Percentiles rank a stretch among this genome's conserved stretches.
These are phyloP conservation scores for Stellera chamaejasme DNA, from an alignment of 345 rosid species.

Conservation along the genomic window DNA sequence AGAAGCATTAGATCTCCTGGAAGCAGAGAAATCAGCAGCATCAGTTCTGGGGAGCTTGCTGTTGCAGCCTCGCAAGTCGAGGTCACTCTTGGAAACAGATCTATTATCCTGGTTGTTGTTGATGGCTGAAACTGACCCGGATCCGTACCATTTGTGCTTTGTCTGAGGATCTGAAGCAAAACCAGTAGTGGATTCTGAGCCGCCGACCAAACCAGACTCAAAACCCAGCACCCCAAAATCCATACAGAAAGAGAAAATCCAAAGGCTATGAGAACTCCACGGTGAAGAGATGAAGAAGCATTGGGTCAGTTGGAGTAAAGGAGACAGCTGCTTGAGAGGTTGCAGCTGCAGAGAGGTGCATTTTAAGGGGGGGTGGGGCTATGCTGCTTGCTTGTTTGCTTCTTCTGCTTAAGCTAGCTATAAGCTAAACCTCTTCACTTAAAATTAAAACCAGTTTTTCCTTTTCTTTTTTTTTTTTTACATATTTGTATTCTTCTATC, in stretches of 20 bases:
- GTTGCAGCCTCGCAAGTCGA: constrained; percentile 27
- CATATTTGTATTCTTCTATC: too few species aligned
- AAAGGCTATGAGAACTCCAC: too few species aligned
- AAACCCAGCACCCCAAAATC: constrained; percentile 43
- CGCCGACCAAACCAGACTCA: constrained; percentile 29
- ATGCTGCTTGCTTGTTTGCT: too few species aligned
- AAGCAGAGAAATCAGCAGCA: constrained; percentile 16
- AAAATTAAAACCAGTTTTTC: too few species aligned
- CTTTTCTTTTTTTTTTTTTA: too few species aligned
- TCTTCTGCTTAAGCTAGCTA: too few species aligned
- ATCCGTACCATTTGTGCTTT: constrained; percentile 22
- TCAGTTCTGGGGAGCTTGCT: constrained; percentile 30
- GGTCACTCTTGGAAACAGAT: constrained; percentile 40
- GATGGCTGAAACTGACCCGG: background rate
- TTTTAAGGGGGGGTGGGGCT: too few species aligned
- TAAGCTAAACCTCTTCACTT: too few species aligned
- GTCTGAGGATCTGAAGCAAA: constrained; percentile 9
- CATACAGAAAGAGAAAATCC: constrained; percentile 18
- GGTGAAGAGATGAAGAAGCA: too few species aligned
- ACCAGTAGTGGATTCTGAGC: constrained; percentile 14
- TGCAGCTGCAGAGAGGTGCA: too few species aligned
- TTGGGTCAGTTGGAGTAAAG: too few species aligned
- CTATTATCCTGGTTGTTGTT: constrained; percentile 24
- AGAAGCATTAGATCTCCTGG: constrained; percentile 45
- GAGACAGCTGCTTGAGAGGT: too few species aligned